Evolutionary conservation across 2,329 filamentous ascomycete genomes (phyloP), one percentile per base, ranked within the genome.

Genomic region (Zasmidium citrigriseum): DNA sequence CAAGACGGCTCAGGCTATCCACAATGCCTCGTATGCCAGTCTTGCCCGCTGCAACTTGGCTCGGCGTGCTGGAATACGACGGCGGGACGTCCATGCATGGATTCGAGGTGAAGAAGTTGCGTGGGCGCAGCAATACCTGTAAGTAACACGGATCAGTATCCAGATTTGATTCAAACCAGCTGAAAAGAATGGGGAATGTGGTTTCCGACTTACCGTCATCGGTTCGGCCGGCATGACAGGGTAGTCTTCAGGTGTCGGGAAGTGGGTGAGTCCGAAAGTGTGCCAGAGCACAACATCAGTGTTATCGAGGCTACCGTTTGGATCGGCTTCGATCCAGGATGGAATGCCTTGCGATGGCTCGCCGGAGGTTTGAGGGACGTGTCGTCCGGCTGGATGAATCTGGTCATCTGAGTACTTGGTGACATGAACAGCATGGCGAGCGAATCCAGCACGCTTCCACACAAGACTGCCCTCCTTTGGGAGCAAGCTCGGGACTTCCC

Each of bases 261-360:
- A 93, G 73, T 96, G 93, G 0, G 89, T 93, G 34, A 96, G 81
- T 34, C 93, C 93, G 69, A 96, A 97, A 0, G 91, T 96, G 77
- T 96, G 92, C 92, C 92, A 97, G 16, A 96, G 83, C 1, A 97
- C 92, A 25, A 96, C 78, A 72, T 97, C 90, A 0, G 87, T 90
- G 78, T 96, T 89, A 55, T 89, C 89, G 65, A 96, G 86, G 23
- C 79, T 83, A 57, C 83, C 85, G 47, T 77, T 78, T 12, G 89
- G 86, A 60, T 91, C 85, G 22, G 85, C 86, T 18, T 80, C 77
- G 65, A 95, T 88, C 91, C 90, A 93, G 65, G 86, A 82, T 0
- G 89, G 88, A 2, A 96, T 78, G 27, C 91, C 91, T 45, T 78
- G 76, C 0, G 88, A 89, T 0, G 89, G 89, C 64, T 91, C 87